These are phyloP conservation scores for Flueggea neowawraea DNA, from an alignment of 441 rosid genomes.

Conservation along the genomic window DNA sequence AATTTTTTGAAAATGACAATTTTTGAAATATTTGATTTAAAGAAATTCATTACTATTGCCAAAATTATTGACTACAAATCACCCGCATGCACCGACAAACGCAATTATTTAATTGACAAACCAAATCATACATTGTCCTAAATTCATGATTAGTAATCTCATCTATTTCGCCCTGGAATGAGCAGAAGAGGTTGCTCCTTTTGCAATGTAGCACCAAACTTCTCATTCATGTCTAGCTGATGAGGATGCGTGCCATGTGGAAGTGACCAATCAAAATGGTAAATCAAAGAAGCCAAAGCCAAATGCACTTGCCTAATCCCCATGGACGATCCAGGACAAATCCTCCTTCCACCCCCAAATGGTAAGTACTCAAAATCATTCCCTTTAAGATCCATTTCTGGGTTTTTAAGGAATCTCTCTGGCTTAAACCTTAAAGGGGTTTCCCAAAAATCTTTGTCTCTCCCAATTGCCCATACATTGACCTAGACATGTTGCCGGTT, in stretches of 20 bases:
- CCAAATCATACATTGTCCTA: too few species aligned
- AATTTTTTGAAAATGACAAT: too few species aligned
- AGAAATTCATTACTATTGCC: too few species aligned
- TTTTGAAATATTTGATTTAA: too few species aligned
- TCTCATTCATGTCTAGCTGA: constrained; percentile 4
- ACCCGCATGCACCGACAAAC: too few species aligned
- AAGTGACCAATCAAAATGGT: constrained; percentile 27
- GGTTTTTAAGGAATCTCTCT: constrained; percentile 26
- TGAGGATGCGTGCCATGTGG: background rate
- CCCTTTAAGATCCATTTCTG: constrained; percentile 41
- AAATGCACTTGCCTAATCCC: constrained; percentile 36
- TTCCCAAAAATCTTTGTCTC: constrained; percentile 38
- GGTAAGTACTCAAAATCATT: constrained; percentile 41
- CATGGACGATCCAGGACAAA: constrained; percentile 39
- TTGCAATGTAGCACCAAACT: background rate
- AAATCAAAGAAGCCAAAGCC: constrained; percentile 42
- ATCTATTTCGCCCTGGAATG: background rate
- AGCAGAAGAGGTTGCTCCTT: background rate
- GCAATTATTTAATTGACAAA: too few species aligned
- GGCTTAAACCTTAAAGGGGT: constrained; percentile 42
- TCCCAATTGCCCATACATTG: constrained; percentile 59
- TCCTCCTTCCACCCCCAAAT: constrained; percentile 49
- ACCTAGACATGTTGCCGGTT: too few species aligned
- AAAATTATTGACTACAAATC: too few species aligned
- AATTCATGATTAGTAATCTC: background rate